These are phyloP conservation scores for Gossypium armourianum DNA, from an alignment of 441 rosid genomes.

Conservation along the genomic window DNA sequence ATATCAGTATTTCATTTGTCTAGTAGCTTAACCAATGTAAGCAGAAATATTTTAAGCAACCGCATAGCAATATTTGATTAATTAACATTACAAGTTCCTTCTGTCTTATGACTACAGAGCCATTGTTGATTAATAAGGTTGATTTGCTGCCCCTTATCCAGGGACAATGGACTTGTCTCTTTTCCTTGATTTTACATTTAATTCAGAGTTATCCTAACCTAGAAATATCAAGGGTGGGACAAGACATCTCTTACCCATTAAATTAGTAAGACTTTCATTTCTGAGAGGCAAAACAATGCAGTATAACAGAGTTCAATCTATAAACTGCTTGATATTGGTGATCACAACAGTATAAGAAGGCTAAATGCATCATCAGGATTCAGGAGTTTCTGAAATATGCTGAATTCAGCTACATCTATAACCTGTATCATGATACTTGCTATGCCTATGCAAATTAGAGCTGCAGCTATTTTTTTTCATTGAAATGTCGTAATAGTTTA, in stretches of 20 bases:
- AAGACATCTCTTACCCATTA: not conserved
- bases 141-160: not conserved
- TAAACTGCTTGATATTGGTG: not conserved
- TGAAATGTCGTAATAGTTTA: not conserved
- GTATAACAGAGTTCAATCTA: not conserved
- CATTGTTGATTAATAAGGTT: not conserved
- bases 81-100: not conserved
- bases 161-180: not conserved
- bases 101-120: not conserved
- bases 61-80: not conserved
- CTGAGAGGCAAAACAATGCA: not conserved
- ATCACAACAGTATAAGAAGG: not conserved
- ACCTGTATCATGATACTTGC: not conserved
- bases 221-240: not conserved
- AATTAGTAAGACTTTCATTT: not conserved
- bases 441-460: not conserved
- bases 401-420: not conserved
- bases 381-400: conserved; percentile 2
- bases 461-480: not conserved
- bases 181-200: not conserved
- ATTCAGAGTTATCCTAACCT: not conserved
- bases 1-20: not conserved
- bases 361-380: not conserved
- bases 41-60: not conserved
- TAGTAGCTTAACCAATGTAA: not conserved